Conservation (phyloP, 2,329 filamentous ascomycete genomes). For the Scolecobasidium constrictum region DNA sequence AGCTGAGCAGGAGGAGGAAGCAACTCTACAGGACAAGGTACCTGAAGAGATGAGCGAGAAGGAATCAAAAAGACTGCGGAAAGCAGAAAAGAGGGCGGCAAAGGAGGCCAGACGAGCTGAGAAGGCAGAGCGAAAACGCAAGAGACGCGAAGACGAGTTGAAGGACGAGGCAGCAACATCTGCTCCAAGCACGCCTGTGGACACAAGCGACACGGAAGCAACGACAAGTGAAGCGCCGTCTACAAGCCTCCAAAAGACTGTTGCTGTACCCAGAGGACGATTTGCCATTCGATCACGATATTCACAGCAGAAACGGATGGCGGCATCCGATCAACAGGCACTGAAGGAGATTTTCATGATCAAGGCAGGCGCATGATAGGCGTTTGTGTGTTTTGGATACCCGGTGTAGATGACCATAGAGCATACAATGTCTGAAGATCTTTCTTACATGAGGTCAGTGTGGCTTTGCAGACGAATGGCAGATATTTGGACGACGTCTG, state of each 20-base stretch:
- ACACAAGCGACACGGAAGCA: slow-evolving; percentile 8
- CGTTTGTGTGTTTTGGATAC: too few species aligned
- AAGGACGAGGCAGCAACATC: not conserved
- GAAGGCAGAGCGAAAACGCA: not conserved
- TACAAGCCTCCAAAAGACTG: not conserved
- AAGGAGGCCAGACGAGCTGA: slow-evolving; percentile 9
- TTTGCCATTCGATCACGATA: slow-evolving; percentile 70
- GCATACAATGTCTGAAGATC: too few species aligned
- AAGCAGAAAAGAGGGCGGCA: slow-evolving; percentile 6
- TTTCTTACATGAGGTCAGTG: too few species aligned
- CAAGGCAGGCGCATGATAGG: slow-evolving; percentile 29
- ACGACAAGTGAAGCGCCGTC: not conserved
- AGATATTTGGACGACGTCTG: too few species aligned
- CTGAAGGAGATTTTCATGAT: slow-evolving; percentile 75
- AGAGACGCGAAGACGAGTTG: not conserved
- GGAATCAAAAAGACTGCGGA: not conserved
- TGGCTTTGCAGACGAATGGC: too few species aligned
- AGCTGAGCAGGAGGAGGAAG: not conserved
- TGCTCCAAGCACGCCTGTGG: slow-evolving; percentile 8
- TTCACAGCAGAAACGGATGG: slow-evolving; percentile 80
- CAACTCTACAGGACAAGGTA: too few species aligned
- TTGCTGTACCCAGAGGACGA: slow-evolving; percentile 36
- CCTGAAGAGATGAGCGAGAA: not conserved
- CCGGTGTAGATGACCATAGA: too few species aligned
- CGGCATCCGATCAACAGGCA: slow-evolving; percentile 68